These are phyloP conservation scores for Pseudozyma hubeiensis DNA, from an alignment of 1,284 basidiomycete species.

Conservation along the genomic window DNA sequence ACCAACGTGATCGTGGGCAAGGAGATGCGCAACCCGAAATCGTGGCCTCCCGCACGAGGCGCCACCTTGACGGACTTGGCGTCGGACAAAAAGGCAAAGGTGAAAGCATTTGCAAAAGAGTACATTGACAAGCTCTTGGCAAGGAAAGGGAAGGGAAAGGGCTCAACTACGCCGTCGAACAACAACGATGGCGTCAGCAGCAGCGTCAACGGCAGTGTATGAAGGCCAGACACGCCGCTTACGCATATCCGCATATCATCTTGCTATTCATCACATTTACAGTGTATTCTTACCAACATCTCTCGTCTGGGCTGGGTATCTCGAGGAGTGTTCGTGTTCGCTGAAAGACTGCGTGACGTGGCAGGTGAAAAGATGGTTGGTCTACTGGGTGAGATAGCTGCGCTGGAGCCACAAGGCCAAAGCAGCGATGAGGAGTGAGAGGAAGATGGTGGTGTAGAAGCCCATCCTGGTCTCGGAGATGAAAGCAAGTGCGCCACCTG, in stretches of 20 bases:
- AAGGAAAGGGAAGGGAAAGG: conserved; percentile 30
- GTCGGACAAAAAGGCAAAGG: conserved; percentile 87
- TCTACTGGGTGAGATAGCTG: conserved; percentile 30
- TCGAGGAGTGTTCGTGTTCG: not conserved
- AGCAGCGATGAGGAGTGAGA: conserved; percentile 38
- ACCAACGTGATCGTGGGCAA: conserved; percentile 86
- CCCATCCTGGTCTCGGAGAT: conserved; percentile 46
- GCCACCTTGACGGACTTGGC: conserved; percentile 71
- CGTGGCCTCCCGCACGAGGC: conserved; percentile 73
- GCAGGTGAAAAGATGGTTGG: not conserved
- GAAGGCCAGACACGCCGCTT: not conserved
- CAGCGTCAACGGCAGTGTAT: conserved; percentile 4
- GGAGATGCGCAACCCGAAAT: conserved; percentile 79
- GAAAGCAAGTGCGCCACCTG: conserved; percentile 32
- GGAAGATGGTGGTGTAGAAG: conserved; percentile 49
- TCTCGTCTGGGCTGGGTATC: conserved; percentile 1
- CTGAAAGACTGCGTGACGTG: too few species aligned
- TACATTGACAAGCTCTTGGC: conserved; percentile 70
- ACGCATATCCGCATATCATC: not conserved
- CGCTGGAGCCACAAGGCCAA: conserved; percentile 38
- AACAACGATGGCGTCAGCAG: conserved; percentile 1
- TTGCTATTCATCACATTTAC: not conserved
- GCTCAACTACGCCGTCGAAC: conserved; percentile 4
- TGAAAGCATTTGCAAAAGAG: conserved; percentile 92
- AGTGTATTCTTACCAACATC: not conserved